A percentile compares a stretch with the other conserved stretches of the same genome.
Conservation (phyloP, 208 protist species). For the Naegleria fowleri region DNA sequence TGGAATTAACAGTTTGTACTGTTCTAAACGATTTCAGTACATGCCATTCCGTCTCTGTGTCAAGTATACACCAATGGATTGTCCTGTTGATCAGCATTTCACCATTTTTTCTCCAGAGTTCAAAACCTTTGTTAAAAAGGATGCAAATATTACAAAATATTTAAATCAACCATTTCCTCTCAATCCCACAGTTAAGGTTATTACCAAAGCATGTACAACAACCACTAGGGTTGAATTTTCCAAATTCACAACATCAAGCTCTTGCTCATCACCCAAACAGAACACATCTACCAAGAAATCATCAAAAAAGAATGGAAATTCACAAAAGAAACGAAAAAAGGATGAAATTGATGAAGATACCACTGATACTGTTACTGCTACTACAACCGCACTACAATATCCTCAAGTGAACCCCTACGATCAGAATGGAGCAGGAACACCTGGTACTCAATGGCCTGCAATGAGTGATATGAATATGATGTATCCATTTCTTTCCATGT, state of each 20-base stretch:
- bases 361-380: too few relatives aligned
- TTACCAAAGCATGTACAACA: conserved; percentile 4
- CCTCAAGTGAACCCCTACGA: background rate
- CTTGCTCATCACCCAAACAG: background rate
- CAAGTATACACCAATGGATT: background rate
- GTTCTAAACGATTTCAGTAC: background rate
- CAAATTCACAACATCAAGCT: background rate
- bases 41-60: background rate
- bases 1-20: conserved; percentile 10
- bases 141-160: conserved; percentile 26
- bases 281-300: background rate
- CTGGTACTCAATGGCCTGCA: background rate
- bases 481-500: background rate
- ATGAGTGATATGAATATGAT: conserved; percentile 8
- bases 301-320: background rate
- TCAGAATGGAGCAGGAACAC: background rate
- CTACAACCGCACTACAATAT: too few relatives aligned
- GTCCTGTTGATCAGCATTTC: background rate
- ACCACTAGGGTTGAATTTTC: background rate
- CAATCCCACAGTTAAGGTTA: background rate
- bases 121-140: conserved; percentile 25
- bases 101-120: background rate
- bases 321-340: background rate
- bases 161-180: conserved; percentile 1
- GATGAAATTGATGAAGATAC: background rate